A percentile compares a stretch with the other conserved stretches of the same genome.
Conservation (phyloP, 345 rosid species). For the Odontarrhena argentea region DNA sequence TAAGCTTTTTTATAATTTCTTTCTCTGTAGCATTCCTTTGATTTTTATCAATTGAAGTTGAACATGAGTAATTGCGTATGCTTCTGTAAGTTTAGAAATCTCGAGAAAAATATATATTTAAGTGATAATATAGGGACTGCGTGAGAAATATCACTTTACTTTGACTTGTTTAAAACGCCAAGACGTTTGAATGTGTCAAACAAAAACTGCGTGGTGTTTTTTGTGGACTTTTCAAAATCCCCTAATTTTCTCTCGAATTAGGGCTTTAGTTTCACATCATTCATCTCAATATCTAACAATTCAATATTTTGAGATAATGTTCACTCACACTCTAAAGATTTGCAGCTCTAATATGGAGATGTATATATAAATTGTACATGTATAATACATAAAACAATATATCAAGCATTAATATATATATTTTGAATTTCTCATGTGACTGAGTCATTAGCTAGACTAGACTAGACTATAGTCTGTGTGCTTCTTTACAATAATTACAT, state of each 20-base stretch:
- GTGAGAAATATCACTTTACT: slow-evolving; percentile 1
- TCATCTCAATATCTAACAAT: background rate
- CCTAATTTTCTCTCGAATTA: slow-evolving; percentile 6
- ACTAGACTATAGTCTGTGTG: no score
- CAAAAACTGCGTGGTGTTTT: slow-evolving; percentile 7
- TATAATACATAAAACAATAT: no score
- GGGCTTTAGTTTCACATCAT: slow-evolving; percentile 23
- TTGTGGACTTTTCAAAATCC: slow-evolving; percentile 11
- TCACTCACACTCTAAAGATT: slow-evolving; percentile 9
- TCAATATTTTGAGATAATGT: background rate
- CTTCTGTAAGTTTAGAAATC: background rate
- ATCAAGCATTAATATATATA: no score
- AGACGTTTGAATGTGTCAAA: slow-evolving; percentile 22
- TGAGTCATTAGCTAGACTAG: no score
- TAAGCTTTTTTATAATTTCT: background rate
- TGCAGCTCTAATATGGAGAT: background rate
- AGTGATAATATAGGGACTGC: slow-evolving; percentile 4
- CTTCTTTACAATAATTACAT: no score
- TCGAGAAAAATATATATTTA: background rate
- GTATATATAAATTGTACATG: no score
- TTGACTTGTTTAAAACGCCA: slow-evolving; percentile 10
- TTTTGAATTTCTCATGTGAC: no score
- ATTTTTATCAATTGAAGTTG: background rate
- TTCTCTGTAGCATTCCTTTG: background rate
- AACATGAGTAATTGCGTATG: background rate